Evolutionary conservation across 345 rosid genomes (phyloP).

Genomic region (Eutrema heterophyllum): DNA sequence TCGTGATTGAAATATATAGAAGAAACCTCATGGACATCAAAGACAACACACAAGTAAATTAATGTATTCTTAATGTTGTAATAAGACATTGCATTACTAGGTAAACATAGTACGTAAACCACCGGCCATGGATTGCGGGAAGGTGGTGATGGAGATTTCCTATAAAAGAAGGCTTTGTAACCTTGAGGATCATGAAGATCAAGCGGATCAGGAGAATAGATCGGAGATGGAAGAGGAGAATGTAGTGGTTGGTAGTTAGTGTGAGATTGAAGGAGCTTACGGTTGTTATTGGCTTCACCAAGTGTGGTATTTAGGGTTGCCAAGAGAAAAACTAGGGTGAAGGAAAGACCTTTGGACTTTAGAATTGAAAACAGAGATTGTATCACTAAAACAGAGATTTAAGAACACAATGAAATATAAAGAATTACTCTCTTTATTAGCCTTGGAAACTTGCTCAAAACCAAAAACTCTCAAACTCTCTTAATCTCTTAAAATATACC

Average conservation of each 20-base stretch:
- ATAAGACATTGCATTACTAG: neutral
- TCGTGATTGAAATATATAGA: neutral
- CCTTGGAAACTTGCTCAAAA: no score
- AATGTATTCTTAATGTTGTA: neutral
- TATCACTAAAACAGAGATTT: no score
- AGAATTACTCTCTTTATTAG: no score
- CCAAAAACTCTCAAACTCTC: no score
- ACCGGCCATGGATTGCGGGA: slow-evolving; percentile 13
- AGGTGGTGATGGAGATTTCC: slow-evolving; percentile 1
- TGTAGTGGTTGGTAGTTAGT: slow-evolving; percentile 8
- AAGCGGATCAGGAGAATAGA: neutral
- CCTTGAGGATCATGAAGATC: neutral
- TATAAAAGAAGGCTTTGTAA: slow-evolving; percentile 12
- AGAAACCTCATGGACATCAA: neutral
- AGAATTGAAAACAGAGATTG: no score
- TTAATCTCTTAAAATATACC: no score
- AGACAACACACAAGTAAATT: neutral
- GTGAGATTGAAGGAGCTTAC: neutral
- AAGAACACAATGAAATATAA: no score
- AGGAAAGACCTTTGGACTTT: neutral
- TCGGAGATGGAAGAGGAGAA: slow-evolving; percentile 21
- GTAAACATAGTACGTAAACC: neutral
- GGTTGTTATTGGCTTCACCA: slow-evolving; percentile 16
- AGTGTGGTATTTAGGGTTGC: neutral
- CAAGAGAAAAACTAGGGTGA: neutral